Base-by-base conservation (phyloP, 2,329 filamentous ascomycete genomes). In the Zasmidium cellare region DNA sequence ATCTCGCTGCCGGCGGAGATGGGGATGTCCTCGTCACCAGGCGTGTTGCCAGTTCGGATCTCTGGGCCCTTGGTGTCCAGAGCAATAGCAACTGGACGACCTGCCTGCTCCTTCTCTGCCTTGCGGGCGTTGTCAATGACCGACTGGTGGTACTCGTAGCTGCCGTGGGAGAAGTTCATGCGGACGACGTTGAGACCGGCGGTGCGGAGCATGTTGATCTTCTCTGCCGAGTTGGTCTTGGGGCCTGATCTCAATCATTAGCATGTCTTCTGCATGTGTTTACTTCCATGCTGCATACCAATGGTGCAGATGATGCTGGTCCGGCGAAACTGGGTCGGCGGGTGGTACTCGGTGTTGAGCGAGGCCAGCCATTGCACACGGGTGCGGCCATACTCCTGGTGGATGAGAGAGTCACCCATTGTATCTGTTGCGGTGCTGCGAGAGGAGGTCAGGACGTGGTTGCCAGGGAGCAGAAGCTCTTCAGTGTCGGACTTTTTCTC, bases 291-390 rank as follows among this genome's bases (percentile, higher is more conserved):
- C 28, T 24, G 57, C 80, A 71, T 77, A 86, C 84, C 94, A 76
- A 99, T 97, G 71, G 94, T 97, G 82, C 93, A 92, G 79, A 99
- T 97, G 82, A 99, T 99, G 74, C 92, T 96, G 64, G 93, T 96
- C 69, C 94, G 89, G 73, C 94, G 91, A 80, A 94, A 96, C 82
- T 96, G 92, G 79, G 88, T 90, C 71, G 88, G 84, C 57, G 93
- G 92, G 70, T 85, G 83, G 81, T 89, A 92, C 74, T 94, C 90
- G 66, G 93, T 97, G 82, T 97, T 88, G 74, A 99, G 90, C 77
- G 85, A 82, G 74, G 85, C 84, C 72, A 87, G 82, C 86, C 86
- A 89, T 77, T 88, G 84, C 71, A 86, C 81, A 75, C 85, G 82
- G 71, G 86, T 87, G 76, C 90, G 88, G 73, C 89, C 86, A 74